These are phyloP conservation scores for Chaetothyriales sp. DNA, from an alignment of 2,329 filamentous ascomycete genomes.

Conservation along the genomic window DNA sequence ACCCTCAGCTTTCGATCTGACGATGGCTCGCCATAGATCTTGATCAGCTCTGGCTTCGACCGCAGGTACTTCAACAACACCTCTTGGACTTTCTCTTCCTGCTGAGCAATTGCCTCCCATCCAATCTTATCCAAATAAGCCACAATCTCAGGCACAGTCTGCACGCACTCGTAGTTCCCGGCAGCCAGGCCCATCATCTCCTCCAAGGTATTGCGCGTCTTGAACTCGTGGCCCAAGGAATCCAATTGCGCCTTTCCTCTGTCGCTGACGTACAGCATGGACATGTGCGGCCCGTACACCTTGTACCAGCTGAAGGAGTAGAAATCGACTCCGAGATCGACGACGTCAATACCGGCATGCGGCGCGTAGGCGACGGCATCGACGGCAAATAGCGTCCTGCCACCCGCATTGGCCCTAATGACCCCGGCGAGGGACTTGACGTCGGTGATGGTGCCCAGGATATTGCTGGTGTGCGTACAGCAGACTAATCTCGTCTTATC, in stretches of 20 bases:
- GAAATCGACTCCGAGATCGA: conserved; percentile 54
- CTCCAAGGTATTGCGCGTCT: conserved; percentile 41
- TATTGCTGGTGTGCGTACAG: conserved; percentile 59
- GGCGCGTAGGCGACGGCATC: conserved; percentile 67
- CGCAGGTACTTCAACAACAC: conserved; percentile 46
- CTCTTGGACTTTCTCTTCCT: conserved; percentile 46
- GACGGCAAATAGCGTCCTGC: conserved; percentile 49
- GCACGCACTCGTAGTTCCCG: conserved; percentile 54
- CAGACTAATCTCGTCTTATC: conserved; percentile 51
- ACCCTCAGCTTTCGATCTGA: conserved; percentile 38
- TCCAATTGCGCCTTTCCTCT: conserved; percentile 40
- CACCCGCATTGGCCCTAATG: conserved; percentile 26
- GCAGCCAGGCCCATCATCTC: conserved; percentile 55
- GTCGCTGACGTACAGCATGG: conserved; percentile 51
- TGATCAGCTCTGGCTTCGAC: conserved; percentile 34
- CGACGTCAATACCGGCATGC: conserved; percentile 54
- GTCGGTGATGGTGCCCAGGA: conserved; percentile 53
- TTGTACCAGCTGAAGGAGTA: conserved; percentile 77
- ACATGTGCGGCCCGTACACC: conserved; percentile 61
- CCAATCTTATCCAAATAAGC: conserved; percentile 39
- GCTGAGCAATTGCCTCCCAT: conserved; percentile 40
- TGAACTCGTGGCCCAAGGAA: conserved; percentile 55
- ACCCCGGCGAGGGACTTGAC: conserved; percentile 23
- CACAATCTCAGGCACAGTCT: conserved; percentile 45
- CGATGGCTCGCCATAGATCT: conserved; percentile 42